Evolutionary conservation across 148 eudicot species (phyloP).

Genomic region (Drosera capensis): DNA sequence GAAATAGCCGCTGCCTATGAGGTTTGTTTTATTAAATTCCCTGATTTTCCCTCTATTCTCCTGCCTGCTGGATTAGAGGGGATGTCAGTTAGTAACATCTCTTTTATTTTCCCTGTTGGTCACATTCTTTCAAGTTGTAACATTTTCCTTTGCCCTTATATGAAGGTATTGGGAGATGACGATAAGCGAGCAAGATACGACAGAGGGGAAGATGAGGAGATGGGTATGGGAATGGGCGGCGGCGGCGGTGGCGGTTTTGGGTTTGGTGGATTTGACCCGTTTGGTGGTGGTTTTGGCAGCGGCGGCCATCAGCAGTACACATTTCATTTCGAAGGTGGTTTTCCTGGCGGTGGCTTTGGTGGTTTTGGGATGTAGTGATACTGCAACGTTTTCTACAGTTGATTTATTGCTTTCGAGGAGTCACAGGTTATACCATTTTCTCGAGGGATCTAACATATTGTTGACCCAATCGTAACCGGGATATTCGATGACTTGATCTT

Average conservation of each 20-base stretch:
- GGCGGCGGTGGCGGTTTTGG: constrained; percentile 43
- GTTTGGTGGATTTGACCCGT: constrained; percentile 83
- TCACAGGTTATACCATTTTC: too few species aligned
- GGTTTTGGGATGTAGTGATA: too few species aligned
- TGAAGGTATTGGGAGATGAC: constrained; percentile 77
- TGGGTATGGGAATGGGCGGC: constrained; percentile 62
- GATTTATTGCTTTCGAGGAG: too few species aligned
- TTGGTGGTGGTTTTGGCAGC: constrained; percentile 82
- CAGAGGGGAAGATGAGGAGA: constrained; percentile 85
- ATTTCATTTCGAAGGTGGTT: constrained; percentile 94
- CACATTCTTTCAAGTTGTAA: too few species aligned
- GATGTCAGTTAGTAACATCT: too few species aligned
- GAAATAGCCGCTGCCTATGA: constrained; percentile 95
- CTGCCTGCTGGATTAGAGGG: constrained; percentile 1
- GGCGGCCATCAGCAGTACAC: constrained; percentile 74
- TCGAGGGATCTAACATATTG: too few species aligned
- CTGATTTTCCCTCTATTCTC: neutral
- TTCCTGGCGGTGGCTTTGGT: constrained; percentile 70
- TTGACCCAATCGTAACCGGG: too few species aligned
- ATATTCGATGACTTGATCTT: too few species aligned
- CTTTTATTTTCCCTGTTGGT: neutral
- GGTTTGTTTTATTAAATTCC: constrained; percentile 26
- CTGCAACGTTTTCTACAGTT: too few species aligned
- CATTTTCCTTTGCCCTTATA: too few species aligned
- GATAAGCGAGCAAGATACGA: constrained; percentile 82